These are phyloP conservation scores for Aspergillus pseudoglaucus DNA, from an alignment of 2,329 filamentous ascomycete genomes.

Conservation along the genomic window DNA sequence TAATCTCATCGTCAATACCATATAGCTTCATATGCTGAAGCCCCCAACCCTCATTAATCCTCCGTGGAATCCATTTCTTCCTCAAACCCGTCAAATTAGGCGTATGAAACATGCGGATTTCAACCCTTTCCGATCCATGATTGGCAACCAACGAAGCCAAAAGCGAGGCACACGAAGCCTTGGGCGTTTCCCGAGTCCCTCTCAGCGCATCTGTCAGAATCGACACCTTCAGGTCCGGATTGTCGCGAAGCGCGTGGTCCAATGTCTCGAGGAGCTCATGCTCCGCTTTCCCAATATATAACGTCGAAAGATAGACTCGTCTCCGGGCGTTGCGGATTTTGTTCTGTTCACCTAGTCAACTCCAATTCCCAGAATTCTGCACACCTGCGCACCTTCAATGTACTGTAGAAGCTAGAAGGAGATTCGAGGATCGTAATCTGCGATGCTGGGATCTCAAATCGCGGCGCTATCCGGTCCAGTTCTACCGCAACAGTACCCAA, in stretches of 20 bases:
- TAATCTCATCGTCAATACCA: slow-evolving; percentile 88
- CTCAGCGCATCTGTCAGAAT: slow-evolving; percentile 87
- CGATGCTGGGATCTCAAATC: slow-evolving; percentile 76
- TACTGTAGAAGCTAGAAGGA: slow-evolving; percentile 84
- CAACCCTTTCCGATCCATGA: slow-evolving; percentile 76
- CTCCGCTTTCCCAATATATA: slow-evolving; percentile 94
- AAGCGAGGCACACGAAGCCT: slow-evolving; percentile 80
- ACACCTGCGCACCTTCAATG: slow-evolving; percentile 61
- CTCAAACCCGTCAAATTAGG: slow-evolving; percentile 84
- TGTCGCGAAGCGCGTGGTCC: slow-evolving; percentile 64
- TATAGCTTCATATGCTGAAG: slow-evolving; percentile 99
- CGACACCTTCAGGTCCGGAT: slow-evolving; percentile 71
- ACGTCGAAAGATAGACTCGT: slow-evolving; percentile 85
- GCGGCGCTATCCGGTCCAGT: slow-evolving; percentile 82
- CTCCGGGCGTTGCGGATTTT: slow-evolving; percentile 75
- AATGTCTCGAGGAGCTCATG: slow-evolving; percentile 78
- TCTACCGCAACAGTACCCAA: slow-evolving; percentile 62
- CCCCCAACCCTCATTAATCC: slow-evolving; percentile 98
- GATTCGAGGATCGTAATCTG: slow-evolving; percentile 73
- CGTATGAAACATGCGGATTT: slow-evolving; percentile 96
- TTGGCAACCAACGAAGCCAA: slow-evolving; percentile 76
- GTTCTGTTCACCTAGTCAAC: slow-evolving; percentile 41
- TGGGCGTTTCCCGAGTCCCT: slow-evolving; percentile 82
- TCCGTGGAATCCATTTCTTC: slow-evolving; percentile 75
- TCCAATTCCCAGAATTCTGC: slow-evolving; percentile 1